phyloP scores from a whole-genome alignment of 371 early-diverging fungal genomes.

The Haplosporangium sp. region DNA sequence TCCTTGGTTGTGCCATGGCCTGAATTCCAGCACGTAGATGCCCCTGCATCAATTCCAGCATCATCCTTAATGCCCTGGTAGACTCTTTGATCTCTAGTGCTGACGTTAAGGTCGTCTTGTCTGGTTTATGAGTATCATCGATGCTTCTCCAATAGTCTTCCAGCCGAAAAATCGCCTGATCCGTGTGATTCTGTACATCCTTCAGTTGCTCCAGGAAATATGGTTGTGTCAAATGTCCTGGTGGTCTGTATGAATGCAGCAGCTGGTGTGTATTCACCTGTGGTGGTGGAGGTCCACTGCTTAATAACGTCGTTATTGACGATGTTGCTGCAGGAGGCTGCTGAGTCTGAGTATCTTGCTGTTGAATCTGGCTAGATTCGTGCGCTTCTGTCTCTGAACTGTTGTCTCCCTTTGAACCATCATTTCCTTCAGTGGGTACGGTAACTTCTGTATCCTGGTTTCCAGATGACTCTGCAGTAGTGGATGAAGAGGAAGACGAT shows the following conservation, averaged over 20 bases:
- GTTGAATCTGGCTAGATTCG: constrained; percentile 6
- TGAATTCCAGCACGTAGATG: constrained; percentile 46
- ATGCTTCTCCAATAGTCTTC: constrained; percentile 39
- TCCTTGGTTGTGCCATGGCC: constrained; percentile 46
- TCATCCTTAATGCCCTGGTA: constrained; percentile 21
- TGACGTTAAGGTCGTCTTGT: background rate
- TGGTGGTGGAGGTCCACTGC: background rate
- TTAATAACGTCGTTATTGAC: background rate
- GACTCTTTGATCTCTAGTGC: constrained; percentile 16
- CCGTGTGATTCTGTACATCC: constrained; percentile 48
- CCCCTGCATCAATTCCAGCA: constrained; percentile 29
- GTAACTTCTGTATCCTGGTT: background rate
- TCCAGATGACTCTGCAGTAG: background rate
- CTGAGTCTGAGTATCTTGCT: constrained; percentile 3
- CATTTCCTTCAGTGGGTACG: background rate
- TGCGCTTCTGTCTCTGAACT: background rate
- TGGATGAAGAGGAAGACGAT: constrained; percentile 7
- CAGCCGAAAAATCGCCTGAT: constrained; percentile 29
- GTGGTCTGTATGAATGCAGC: constrained; percentile 29
- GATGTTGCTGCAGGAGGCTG: background rate
- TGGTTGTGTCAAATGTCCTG: constrained; percentile 48
- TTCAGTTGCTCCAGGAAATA: constrained; percentile 49
- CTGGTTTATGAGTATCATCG: background rate
- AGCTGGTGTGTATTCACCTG: constrained; percentile 30
- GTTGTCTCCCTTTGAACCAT: background rate